phyloP scores from a whole-genome alignment of 2,329 filamentous ascomycete genomes.

The Lecanoromycetidae sp. region DNA sequence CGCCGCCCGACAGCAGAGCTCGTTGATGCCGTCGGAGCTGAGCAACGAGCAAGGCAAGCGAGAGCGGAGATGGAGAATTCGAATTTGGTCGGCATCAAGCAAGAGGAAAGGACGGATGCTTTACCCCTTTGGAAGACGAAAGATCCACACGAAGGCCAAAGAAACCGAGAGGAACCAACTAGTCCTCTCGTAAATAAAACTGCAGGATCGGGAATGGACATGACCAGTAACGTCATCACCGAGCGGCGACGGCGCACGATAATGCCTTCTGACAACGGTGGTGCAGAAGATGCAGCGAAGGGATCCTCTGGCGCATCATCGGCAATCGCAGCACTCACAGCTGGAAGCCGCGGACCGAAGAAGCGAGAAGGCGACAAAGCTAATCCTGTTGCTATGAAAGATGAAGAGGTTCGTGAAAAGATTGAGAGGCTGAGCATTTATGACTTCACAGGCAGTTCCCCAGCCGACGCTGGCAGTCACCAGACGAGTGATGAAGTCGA shows the following conservation, averaged over 20 bases:
- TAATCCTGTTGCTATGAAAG: neutral
- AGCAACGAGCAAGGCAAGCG: slow-evolving; percentile 36
- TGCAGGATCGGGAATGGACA: neutral
- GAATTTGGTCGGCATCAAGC: slow-evolving; percentile 8
- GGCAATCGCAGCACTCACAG: slow-evolving; percentile 15
- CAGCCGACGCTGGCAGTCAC: neutral
- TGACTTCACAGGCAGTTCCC: slow-evolving; percentile 16
- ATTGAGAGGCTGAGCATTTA: slow-evolving; percentile 11
- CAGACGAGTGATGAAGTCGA: neutral
- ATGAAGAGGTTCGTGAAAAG: neutral
- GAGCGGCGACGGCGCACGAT: slow-evolving; percentile 13
- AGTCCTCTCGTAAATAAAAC: slow-evolving; percentile 15
- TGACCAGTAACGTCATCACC: slow-evolving; percentile 16
- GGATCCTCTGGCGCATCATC: slow-evolving; percentile 12
- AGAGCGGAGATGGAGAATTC: slow-evolving; percentile 7
- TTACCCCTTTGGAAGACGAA: slow-evolving; percentile 16
- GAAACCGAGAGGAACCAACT: slow-evolving; percentile 6
- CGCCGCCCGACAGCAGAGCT: slow-evolving; percentile 64
- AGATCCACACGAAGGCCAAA: slow-evolving; percentile 6
- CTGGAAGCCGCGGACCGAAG: slow-evolving; percentile 4
- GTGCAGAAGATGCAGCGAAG: neutral
- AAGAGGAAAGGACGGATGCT: slow-evolving; percentile 11
- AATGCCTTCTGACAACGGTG: slow-evolving; percentile 1
- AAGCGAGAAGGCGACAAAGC: neutral
- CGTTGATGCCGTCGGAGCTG: slow-evolving; percentile 59